Evolutionary conservation across 208 protist genomes (phyloP), one percentile per base, ranked within the genome.

Genomic region (Trypanosoma lewisi): DNA sequence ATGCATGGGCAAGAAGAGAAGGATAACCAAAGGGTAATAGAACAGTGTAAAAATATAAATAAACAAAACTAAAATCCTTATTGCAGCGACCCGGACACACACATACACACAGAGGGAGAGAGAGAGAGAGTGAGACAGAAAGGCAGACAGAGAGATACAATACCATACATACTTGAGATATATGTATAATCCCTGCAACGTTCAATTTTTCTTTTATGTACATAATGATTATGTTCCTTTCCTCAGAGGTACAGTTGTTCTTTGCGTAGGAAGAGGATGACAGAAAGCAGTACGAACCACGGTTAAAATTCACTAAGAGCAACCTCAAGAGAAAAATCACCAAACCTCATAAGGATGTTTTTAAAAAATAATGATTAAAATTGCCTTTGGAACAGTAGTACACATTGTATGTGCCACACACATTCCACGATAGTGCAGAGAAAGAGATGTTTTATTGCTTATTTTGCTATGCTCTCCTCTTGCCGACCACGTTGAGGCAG

Each of bases 251-350:
- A 73, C 14, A 70, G 36, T 8, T 53, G 56, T 54, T 73, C 50
- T 56, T 68, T 85, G 4, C 77, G 72, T 0, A 92, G 25, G 36
- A 82, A 87, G 14, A 85, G 9, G 0, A 92, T n/a, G n/a, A 85
- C 68, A 51, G 87, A 75, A 17, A 50, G 53, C 33, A 89, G 51
- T 5, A 80, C 54, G 56, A 82, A 87, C 16, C 83, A 57, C 4
- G 33, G 45, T 37, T 70, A 63, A n/a, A 89, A 44, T 44, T 92
- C 82, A 1, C 50, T 53, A 31, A 87, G 75, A 7, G 63, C 48
- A 0, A 82, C 30, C 21, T 79, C 55, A 77, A 89, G 76, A 67
- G 87, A 89, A 62, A 78, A 78, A 49, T 92, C 82, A 39, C 84
- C 75, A 25, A 76, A 59, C 17, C 77, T 27, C 49, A 80, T 83